phyloP scores from a whole-genome alignment of 768 basidiomycete genomes.

The Termitomyces sp. region DNA sequence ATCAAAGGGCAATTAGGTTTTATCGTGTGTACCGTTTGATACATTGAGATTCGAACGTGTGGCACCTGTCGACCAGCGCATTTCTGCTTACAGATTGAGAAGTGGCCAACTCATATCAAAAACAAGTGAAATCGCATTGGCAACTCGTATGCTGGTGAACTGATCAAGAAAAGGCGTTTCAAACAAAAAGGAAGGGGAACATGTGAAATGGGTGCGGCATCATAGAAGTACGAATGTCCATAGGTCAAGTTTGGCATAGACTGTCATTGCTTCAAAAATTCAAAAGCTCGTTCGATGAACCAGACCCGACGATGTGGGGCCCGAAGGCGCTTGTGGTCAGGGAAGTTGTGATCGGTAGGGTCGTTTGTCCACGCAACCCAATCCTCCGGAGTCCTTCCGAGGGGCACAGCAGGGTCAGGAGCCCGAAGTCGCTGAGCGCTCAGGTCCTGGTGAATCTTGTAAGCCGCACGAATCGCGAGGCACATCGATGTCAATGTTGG shows the following conservation, averaged over 20 bases:
- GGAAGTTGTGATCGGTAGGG: neutral
- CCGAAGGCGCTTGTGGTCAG: neutral
- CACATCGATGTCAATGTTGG: conserved; percentile 1
- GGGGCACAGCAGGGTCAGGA: neutral
- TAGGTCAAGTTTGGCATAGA: neutral
- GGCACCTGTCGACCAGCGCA: too few relatives aligned
- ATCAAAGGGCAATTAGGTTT: too few relatives aligned
- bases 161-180: too few relatives aligned
- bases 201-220: neutral
- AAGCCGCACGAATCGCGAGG: neutral
- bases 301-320: neutral
- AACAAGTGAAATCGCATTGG: too few relatives aligned
- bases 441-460: neutral
- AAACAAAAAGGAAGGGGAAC: neutral
- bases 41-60: too few relatives aligned
- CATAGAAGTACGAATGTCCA: neutral
- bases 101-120: too few relatives aligned
- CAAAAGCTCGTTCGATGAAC: neutral
- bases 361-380: neutral
- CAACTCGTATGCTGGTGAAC: too few relatives aligned
- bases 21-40: too few relatives aligned
- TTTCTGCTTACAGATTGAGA: too few relatives aligned
- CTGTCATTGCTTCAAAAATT: neutral
- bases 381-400: neutral
- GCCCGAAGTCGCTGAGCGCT: neutral